Percentiles rank a stretch among this genome's conserved stretches.
phyloP scores from a whole-genome alignment of 306 rosid genomes.

The Parietaria judaica region DNA sequence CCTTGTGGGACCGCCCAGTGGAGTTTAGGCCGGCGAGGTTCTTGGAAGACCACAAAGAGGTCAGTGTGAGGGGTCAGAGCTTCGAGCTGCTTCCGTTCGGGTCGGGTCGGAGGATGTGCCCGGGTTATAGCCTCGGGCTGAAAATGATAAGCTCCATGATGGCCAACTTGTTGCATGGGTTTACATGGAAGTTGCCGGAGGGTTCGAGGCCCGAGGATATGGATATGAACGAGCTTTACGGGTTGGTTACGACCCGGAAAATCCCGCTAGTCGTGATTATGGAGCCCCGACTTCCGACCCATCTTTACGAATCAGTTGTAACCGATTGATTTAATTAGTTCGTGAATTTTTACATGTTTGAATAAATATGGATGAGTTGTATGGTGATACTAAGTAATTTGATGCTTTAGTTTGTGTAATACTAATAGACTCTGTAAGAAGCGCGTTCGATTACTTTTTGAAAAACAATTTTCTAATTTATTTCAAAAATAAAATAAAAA shows the following conservation, averaged over 20 bases:
- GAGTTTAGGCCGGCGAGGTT: constrained; percentile 27
- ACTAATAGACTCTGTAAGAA: too few relatives aligned
- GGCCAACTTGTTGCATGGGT: constrained; percentile 33
- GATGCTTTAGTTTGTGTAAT: not conserved
- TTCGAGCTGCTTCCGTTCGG: constrained; percentile 34
- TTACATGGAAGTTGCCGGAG: constrained; percentile 18
- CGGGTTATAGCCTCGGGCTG: constrained; percentile 21
- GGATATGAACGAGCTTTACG: constrained; percentile 25
- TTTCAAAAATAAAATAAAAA: too few relatives aligned
- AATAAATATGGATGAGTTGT: too few relatives aligned
- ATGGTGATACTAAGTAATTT: too few relatives aligned
- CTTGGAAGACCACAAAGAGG: constrained; percentile 9
- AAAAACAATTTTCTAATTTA: too few relatives aligned
- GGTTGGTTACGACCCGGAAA: constrained; percentile 17
- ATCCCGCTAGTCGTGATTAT: constrained; percentile 22
- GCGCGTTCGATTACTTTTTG: too few relatives aligned
- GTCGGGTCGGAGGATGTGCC: constrained; percentile 32
- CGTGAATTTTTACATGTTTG: too few relatives aligned
- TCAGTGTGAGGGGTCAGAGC: constrained; percentile 22
- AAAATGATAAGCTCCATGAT: constrained; percentile 11
- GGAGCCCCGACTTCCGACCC: constrained; percentile 26
- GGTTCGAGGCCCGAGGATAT: constrained; percentile 9
- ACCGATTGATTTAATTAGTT: too few relatives aligned
- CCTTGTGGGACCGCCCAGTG: constrained; percentile 24
- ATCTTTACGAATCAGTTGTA: constrained; percentile 9